Evolutionary conservation across 202 grass and related monocot genomes (phyloP).

Genomic region (Schoenoplectus tabernaemontani): DNA sequence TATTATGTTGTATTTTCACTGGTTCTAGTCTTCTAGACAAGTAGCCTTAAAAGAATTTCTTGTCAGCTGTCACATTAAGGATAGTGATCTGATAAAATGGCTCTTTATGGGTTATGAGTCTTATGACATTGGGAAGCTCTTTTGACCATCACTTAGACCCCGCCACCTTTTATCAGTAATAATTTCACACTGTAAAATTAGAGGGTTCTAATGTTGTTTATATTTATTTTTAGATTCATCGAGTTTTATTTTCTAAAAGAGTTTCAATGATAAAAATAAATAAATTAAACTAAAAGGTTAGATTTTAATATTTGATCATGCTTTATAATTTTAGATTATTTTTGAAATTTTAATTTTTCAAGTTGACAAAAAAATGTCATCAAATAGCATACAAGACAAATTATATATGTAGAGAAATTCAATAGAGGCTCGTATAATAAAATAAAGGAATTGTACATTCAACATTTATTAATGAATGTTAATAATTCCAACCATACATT

Average conservation of each 20-base stretch:
- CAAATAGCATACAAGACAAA: too few relatives aligned
- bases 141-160: background rate
- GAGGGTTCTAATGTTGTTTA: background rate
- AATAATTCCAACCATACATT: too few relatives aligned
- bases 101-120: too few relatives aligned
- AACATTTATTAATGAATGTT: too few relatives aligned
- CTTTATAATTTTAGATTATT: too few relatives aligned
- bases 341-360: too few relatives aligned
- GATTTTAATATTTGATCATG: too few relatives aligned
- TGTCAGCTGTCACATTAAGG: constrained; percentile 2
- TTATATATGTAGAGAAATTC: too few relatives aligned
- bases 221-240: background rate
- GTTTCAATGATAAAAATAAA: background rate
- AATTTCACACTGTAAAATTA: background rate
- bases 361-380: too few relatives aligned
- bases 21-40: background rate
- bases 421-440: too few relatives aligned
- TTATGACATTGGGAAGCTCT: background rate
- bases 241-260: background rate
- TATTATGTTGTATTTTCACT: background rate
- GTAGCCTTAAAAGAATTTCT: constrained; percentile 5
- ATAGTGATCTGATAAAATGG: background rate
- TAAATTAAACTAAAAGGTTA: too few relatives aligned
- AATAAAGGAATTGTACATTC: too few relatives aligned
- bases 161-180: background rate